Base-by-base conservation (phyloP, 441 rosid species). In the Jatropha podagrica region DNA sequence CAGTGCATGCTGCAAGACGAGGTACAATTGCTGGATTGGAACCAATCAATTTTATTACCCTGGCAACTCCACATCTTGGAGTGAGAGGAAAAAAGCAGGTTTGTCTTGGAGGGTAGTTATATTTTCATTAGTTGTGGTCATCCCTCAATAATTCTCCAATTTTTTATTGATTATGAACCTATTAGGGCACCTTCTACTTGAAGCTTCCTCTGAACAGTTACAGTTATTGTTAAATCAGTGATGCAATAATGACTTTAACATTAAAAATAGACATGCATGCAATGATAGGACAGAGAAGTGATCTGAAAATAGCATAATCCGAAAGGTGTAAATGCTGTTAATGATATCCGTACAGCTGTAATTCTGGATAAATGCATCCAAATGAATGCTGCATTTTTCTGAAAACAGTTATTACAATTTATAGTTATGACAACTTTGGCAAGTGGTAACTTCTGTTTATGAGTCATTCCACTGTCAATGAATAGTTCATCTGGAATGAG, bases 31-130 rank as follows among this genome's bases (percentile, higher is more conserved):
- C 96, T 73, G 98, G 97, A 65, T 85, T 95, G 80, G 94, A 95
- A 73, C 93, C 97, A 27, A 80, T 91, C 77, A 95, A 85, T 90
- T 95, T 95, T 86, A 84, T 95, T 77, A 89, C 97, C 76, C 83
- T 95, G 90, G 98, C 97, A 56, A 95, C 96, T 79, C 98, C 98
- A 74, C 98, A 95, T 86, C 97, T 95, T 60, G 98, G 98, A 44
- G 97, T 91, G 80, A 86, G 96, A 83, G 96, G 97, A 80, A 91
- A 85, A 84, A 90, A 89, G 80, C 98, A 95, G 97, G 98, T 92
- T 77, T 73, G 89, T 85, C 68, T 72, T 80, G 64, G 65, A 78
- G 68, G 38, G 46, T 62, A 23, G 61, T 63, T 61, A 44, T 65
- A 40, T 18, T 73, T 73, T 49, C 38, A 42, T 58, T 2, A 0